A percentile compares a stretch with the other conserved stretches of the same genome.
phyloP scores from a whole-genome alignment of 2,329 filamentous ascomycete species.

The Alternaria novae-zelandiae region DNA sequence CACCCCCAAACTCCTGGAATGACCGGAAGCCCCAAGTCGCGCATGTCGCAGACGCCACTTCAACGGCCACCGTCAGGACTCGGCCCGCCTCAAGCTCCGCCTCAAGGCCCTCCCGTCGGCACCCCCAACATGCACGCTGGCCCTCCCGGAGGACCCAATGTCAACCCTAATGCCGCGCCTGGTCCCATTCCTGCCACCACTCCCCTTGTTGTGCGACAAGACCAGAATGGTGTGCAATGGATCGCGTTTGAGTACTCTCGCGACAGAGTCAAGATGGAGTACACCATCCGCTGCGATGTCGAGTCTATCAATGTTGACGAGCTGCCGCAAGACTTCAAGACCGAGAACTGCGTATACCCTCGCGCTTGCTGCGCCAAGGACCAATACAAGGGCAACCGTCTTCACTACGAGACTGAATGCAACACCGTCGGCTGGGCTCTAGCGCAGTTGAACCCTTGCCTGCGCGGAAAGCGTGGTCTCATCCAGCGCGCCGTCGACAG shows the following conservation, averaged over 20 bases:
- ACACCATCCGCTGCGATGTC: constrained; percentile 96
- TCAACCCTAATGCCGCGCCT: constrained; percentile 89
- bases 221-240: constrained; percentile 97
- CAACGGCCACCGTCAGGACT: constrained; percentile 63
- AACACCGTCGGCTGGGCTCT: constrained; percentile 99
- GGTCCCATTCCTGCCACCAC: constrained; percentile 97
- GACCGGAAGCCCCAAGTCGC: constrained; percentile 63
- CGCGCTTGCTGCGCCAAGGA: constrained; percentile 94
- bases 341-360: constrained; percentile 97
- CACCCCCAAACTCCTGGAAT: constrained; percentile 64
- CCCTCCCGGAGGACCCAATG: constrained; percentile 55
- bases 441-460: constrained; percentile 87
- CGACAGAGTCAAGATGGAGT: constrained; percentile 98
- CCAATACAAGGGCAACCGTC: constrained; percentile 91
- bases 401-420: constrained; percentile 98
- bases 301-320: constrained; percentile 93
- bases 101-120: constrained; percentile 50
- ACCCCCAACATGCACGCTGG: constrained; percentile 51
- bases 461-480: constrained; percentile 90
- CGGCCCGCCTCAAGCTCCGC: constrained; percentile 48
- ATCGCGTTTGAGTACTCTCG: constrained; percentile 98
- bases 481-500: constrained; percentile 98
- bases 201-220: constrained; percentile 89
- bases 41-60: constrained; percentile 58
- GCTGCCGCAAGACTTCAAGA: constrained; percentile 88